Base-by-base conservation (phyloP, 495 filamentous ascomycete genomes). In the Ascobolus immersus region DNA sequence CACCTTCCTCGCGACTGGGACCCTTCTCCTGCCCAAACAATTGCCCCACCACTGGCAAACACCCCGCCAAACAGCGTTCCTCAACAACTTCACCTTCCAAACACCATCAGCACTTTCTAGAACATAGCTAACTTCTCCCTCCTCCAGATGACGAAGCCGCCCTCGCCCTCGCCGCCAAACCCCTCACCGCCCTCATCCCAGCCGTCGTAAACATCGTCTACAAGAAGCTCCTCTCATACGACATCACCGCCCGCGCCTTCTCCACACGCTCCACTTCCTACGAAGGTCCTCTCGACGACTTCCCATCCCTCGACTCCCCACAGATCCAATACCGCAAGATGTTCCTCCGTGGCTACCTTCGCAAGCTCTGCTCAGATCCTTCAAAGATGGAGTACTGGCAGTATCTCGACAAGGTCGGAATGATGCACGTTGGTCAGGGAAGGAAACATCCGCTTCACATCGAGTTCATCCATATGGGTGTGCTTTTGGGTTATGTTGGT, bases 151-250 rank as follows among this genome's bases (percentile, higher is more conserved):
- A 80, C 45, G 60, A 71, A 39, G 69, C 73, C 38, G 72, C 72
- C 18, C 60, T 80, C 21, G 46, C 58, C 5, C 51, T 56, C n/a
- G 72, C 69, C 25, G 51, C 58, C 32, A 76, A 73, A 46, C 76
- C 77, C 53, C 68, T 79, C 52, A 73, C 73, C 41, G 64, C 69
- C 12, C 57, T 78, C 27, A 76, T 77, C 31, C 74, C 74, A 0
- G 71, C 65, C 8, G 56, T 69, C 18, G 65, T 69, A 49, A 77
- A 76, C 48, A 69, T 77, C 35, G 71, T 78, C n/a, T 80, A 78
- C 53, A 68, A 66, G 32, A 77, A 80, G 45, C 59, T 80, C 4
- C 55, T 80, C 14, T 62, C 69, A 37, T 69, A 65, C 44, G 73
- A 78, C 43, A 78, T 80, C 55, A 78, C 74, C 9, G 73, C 74